Evolutionary conservation across 2,329 filamentous ascomycete species (phyloP).

Genomic region (Sporothrix globosa): DNA sequence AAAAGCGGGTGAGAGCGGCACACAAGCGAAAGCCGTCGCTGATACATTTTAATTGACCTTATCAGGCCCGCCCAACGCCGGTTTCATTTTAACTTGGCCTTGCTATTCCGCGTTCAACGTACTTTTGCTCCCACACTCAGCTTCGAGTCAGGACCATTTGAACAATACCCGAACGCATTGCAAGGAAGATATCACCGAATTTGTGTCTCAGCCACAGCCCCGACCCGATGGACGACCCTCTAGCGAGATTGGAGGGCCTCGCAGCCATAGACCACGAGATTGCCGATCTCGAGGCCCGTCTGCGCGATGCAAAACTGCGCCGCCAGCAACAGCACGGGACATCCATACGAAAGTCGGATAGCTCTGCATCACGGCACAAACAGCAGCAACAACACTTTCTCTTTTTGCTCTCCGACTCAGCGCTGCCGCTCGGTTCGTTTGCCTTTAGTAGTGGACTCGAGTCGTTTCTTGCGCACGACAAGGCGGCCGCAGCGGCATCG

Average conservation of each 20-base stretch:
- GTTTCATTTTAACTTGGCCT: background rate
- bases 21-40: slow-evolving; percentile 18
- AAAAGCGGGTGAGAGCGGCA: slow-evolving; percentile 3
- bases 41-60: slow-evolving; percentile 19
- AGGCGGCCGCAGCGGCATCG: slow-evolving; percentile 25
- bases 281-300: slow-evolving; percentile 55
- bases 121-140: slow-evolving; percentile 6
- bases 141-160: background rate
- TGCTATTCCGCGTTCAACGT: background rate
- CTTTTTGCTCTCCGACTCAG: slow-evolving; percentile 78
- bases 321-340: slow-evolving; percentile 31
- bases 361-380: slow-evolving; percentile 37
- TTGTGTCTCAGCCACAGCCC: background rate
- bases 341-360: background rate
- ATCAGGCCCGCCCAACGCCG: slow-evolving; percentile 15
- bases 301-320: slow-evolving; percentile 52
- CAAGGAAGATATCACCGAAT: too few species aligned
- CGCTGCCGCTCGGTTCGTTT: slow-evolving; percentile 81
- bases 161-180: background rate
- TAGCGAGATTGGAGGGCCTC: slow-evolving; percentile 33
- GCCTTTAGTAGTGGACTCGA: slow-evolving; percentile 83
- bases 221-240: background rate
- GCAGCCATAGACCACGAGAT: slow-evolving; percentile 57
- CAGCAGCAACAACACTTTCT: slow-evolving; percentile 61
- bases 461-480: slow-evolving; percentile 73